Conservation (phyloP, 2,329 filamentous ascomycete genomes). For the Diaporthe citriasiana region DNA sequence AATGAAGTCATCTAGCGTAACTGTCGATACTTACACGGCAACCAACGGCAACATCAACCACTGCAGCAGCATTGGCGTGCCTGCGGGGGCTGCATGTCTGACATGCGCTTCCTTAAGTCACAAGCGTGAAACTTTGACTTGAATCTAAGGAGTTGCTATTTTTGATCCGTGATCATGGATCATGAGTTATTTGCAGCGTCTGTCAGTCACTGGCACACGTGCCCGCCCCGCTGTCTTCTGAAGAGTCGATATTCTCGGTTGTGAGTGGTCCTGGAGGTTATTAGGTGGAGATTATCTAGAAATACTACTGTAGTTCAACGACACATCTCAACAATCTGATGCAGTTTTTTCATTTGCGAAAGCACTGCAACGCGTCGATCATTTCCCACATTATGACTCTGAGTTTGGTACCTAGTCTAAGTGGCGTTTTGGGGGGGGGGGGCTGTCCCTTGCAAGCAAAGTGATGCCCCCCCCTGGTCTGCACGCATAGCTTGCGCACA, state of each 20-base stretch:
- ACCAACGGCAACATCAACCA: conserved; percentile 9
- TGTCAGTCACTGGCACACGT: not conserved
- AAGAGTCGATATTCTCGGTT: not conserved
- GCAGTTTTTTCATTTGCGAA: no score
- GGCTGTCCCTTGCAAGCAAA: no score
- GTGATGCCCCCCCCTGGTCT: no score
- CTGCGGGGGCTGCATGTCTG: conserved; percentile 26
- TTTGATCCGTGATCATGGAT: not conserved
- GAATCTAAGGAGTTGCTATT: not conserved
- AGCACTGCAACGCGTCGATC: no score
- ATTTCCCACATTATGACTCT: not conserved
- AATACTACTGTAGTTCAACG: not conserved
- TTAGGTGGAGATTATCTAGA: not conserved
- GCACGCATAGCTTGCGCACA: no score
- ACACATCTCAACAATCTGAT: not conserved
- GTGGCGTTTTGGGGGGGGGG: no score
- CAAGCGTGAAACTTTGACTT: not conserved
- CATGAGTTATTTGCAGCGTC: not conserved
- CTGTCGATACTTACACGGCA: conserved; percentile 5
- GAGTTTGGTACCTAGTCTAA: not conserved
- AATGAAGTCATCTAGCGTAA: conserved; percentile 28
- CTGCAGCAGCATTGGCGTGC: not conserved
- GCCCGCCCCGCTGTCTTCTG: not conserved
- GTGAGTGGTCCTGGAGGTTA: not conserved
- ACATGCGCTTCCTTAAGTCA: conserved; percentile 13